Base-by-base conservation (phyloP, 2,329 filamentous ascomycete species). In the Microsporum ferrugineum region DNA sequence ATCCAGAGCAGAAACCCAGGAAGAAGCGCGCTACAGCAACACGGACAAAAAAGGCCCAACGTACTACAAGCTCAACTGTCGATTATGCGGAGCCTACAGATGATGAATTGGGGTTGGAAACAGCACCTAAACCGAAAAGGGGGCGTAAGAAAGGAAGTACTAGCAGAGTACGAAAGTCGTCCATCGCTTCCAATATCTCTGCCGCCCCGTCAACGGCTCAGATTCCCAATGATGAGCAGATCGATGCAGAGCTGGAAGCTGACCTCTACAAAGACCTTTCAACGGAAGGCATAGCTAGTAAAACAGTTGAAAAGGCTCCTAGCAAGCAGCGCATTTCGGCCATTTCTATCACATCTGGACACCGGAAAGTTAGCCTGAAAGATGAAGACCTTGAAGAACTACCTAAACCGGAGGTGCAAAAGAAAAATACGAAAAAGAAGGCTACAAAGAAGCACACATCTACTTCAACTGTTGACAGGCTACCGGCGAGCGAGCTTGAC, bases 191-290 rank as follows among this genome's bases (percentile, higher is more conserved):
- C 2, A 67, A 72, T 14, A 73, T 77, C 38, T 81, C 82, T 1
- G 79, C 78, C 38, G 73, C 76, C 0, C 74, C 76, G 1, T 68
- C 75, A 5, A 75, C 76, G n/a, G 73, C 73, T 14, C 72, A 72
- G 3, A 72, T 82, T 8, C 80, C 81, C 0, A 78, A 83, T 60
- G 84, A 88, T 63, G 82, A 84, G 1, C 85, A 88, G 64, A 80
- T 88, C 41, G 84, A 89, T 58, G 80, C 81, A 27, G 83, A 83
- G 57, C 75, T 89, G 0, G 81, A 87, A 67, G 84, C 82, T 1
- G 86, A 87, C 61, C 77, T 88, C 7, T 82, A 86, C 23, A 55
- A 45, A 58, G 58, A 61, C 31, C 43, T 49, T 33, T 33, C 51
- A 27, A 39, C 33, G 6, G 34, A 43, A 14, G 5, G 41, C 5